phyloP scores from a whole-genome alignment of 495 filamentous ascomycete species.

The Endocarpon pusillum region DNA sequence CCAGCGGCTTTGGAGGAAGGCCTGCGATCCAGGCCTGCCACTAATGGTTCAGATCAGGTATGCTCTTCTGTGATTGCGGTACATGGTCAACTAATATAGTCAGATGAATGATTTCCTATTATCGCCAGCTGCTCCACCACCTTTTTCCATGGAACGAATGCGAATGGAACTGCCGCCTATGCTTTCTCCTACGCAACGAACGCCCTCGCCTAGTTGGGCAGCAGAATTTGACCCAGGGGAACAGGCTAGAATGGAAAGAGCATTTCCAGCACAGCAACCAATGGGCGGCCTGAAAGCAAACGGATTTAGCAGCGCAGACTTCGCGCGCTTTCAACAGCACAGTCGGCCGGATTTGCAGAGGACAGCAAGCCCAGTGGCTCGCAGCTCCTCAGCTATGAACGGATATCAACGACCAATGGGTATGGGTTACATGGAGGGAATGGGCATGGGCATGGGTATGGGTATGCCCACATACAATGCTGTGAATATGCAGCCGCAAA shows the following conservation, averaged over 20 bases:
- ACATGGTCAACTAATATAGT: conserved; percentile 4
- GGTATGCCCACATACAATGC: conserved; percentile 20
- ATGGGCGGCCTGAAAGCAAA: conserved; percentile 25
- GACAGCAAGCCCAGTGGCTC: conserved; percentile 34
- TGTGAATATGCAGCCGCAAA: conserved; percentile 34
- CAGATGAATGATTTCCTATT: conserved; percentile 88
- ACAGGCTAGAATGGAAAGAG: conserved; percentile 66
- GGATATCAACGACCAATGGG: conserved; percentile 47
- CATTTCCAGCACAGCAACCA: conserved; percentile 42
- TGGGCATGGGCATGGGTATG: conserved; percentile 32
- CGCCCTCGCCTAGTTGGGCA: conserved; percentile 46
- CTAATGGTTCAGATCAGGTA: conserved; percentile 46
- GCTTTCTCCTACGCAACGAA: conserved; percentile 36
- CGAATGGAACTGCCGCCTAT: conserved; percentile 46
- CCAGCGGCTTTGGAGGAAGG: conserved; percentile 44
- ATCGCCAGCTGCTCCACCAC: conserved; percentile 36
- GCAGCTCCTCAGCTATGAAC: conserved; percentile 26
- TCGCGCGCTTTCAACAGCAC: conserved; percentile 68
- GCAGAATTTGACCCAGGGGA: conserved; percentile 49
- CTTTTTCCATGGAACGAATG: conserved; percentile 57
- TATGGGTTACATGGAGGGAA: conserved; percentile 29
- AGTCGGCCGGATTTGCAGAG: conserved; percentile 35
- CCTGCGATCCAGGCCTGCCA: conserved; percentile 44
- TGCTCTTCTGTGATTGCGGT: conserved; percentile 6
- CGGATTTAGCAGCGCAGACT: conserved; percentile 71